Evolutionary conservation across 78 protist species (phyloP), one percentile per base, ranked within the genome.

Genomic region (Cavenderia fasciculata): DNA sequence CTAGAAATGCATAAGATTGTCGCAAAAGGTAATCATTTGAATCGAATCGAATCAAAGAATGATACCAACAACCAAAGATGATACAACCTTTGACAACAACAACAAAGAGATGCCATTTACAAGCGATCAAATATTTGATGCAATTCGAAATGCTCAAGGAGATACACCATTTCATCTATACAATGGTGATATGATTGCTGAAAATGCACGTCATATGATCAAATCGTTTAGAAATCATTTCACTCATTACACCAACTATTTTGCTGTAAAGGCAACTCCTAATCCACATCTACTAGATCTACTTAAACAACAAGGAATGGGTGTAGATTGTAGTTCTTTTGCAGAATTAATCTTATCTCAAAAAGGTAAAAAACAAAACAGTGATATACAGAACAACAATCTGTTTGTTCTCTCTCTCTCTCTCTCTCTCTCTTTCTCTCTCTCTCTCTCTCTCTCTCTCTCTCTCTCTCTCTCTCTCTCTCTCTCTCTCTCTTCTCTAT

Each of bases 221-320:
- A 19, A 10, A 12, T 12, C 41, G 7, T 82, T 82, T 41, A n/a
- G 33, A 43, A 19, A 68, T 44, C 19, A 82, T 57, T 82, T 82
- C 36, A 56, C 66, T 43, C 40, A 38, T n/a, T 82, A 82, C 44
- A 68, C 31, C 25, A 82, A 82, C 33, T 82, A 68, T n/a, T 82
- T 68, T 54, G 90, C 90, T 21, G 90, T 82, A 2, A 82, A 82
- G 25, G 90, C 90, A 8, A 68, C 90, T 29, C 90, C 90, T 52
- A 82, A 82, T 54, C 90, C 90, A 56, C 38, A 59, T 43, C 36
- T 82, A 4, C 51, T 82, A 14, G 51, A 68, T 43, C 6, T 82
- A 19, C 57, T 82, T 40, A 82, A 68, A 56, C 51, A 52, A n/a
- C 1, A 3, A 7, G 90, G 90, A n/a, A 82, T 82, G 90, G 90